Evolutionary conservation across 225 moss, liverwort and hornwort species (phyloP).

Genomic region (Climacium dendroides): DNA sequence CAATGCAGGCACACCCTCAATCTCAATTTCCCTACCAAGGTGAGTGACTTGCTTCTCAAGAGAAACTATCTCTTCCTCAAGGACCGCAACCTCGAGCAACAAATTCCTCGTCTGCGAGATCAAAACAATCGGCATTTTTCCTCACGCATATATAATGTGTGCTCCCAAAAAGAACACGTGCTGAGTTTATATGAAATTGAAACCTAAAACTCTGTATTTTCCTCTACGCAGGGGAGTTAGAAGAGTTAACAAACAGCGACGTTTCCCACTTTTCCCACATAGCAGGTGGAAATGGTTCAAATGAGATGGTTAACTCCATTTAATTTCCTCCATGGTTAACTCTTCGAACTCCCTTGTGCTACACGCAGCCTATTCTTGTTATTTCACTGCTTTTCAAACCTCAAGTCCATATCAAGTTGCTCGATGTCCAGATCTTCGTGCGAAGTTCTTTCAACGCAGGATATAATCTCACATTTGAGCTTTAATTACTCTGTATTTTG

Average conservation of each 20-base stretch:
- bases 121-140: background rate
- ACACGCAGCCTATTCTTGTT: background rate
- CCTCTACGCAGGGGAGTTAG: background rate
- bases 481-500: background rate
- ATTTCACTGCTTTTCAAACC: background rate
- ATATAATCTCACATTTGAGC: background rate
- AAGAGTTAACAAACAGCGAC: background rate
- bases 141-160: background rate
- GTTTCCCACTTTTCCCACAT: too few relatives aligned
- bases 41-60: slow-evolving; percentile 28
- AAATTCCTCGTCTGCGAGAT: slow-evolving; percentile 27
- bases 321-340: background rate
- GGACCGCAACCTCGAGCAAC: slow-evolving; percentile 40
- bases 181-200: background rate
- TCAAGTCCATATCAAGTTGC: background rate
- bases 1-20: background rate
- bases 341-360: background rate
- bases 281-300: background rate
- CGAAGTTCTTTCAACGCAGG: background rate
- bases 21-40: slow-evolving; percentile 19
- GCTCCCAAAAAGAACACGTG: background rate
- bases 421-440: background rate
- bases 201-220: background rate
- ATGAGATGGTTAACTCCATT: background rate
- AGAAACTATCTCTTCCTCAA: slow-evolving; percentile 39